Evolutionary conservation across 352 stramenopile species (phyloP), one percentile per base, ranked within the genome.

Genomic region (Aphanomyces invadans): DNA sequence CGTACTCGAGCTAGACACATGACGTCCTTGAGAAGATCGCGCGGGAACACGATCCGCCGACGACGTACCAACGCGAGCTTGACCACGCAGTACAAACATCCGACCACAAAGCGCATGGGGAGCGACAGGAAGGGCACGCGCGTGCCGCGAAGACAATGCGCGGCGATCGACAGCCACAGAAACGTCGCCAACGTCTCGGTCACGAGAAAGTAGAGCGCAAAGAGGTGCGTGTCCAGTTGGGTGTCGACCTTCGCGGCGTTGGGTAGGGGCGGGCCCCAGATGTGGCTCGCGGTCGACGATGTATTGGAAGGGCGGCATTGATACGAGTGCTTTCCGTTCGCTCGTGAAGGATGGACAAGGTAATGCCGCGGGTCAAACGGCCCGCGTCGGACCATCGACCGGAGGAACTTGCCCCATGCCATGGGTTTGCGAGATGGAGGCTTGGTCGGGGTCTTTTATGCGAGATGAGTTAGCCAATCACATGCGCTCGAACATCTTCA

Each of bases 121-220:
- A 81, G 78, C 21, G 81, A 83, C 38, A 93, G 65, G 70, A 88
- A 83, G 9, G 67, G 71, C 44, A 93, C 71, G 23, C 78, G 79
- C 65, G 78, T 85, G 68, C 84, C 82, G 29, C 74, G 78, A 39
- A 93, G 71, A 55, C 80, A 88, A 70, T 93, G 84, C 71, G 89
- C 81, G 4, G 80, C 75, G 70, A 93, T 91, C 64, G 82, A 76
- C 61, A 90, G 90, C 72, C 79, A 83, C 33, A 93, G 69, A 61
- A 81, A 91, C 21, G 84, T 93, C 32, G 84, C 78, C 55, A 91
- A 70, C 48, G 75, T 77, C 73, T 93, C 84, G 39, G 81, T 81
- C 31, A 89, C 56, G 25, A 93, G 63, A 59, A 91, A 90, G 71
- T 91, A 93, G 68, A 83, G 56, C 25, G 82, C 86, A 62, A 93